Evolutionary conservation across 1,139 yeast species (phyloP).

Genomic region (Yamadazyma pseudoaaseri): DNA sequence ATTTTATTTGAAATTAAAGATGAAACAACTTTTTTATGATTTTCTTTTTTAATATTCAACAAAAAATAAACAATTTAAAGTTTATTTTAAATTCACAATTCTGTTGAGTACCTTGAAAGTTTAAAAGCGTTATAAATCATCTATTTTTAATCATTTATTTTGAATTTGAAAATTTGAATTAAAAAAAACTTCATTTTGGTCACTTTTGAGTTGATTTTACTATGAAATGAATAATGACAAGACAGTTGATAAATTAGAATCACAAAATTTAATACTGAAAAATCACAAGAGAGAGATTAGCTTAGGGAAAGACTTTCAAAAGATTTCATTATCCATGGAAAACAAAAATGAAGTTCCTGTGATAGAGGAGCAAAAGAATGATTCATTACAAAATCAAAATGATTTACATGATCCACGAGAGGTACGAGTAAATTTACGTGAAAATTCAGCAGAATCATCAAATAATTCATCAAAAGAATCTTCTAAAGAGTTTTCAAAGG

Average conservation of each 20-base stretch:
- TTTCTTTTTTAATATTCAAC: slow-evolving; percentile 2
- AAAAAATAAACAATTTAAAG: slow-evolving; percentile 1
- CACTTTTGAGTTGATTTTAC: neutral
- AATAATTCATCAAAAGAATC: neutral
- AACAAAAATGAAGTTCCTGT: neutral
- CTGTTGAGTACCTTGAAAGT: neutral
- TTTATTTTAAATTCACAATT: neutral
- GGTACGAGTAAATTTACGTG: too few species aligned
- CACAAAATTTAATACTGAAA: slow-evolving; percentile 10
- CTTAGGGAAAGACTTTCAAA: neutral
- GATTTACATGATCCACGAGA: neutral
- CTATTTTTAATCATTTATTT: slow-evolving; percentile 1
- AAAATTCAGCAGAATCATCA: too few species aligned
- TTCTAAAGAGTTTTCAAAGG: neutral
- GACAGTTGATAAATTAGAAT: slow-evolving; percentile 3
- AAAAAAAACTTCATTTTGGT: too few species aligned
- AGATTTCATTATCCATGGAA: neutral
- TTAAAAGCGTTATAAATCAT: neutral
- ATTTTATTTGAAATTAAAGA: slow-evolving; percentile 3
- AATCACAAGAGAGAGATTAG: neutral
- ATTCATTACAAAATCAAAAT: neutral
- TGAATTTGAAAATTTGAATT: neutral
- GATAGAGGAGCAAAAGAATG: neutral
- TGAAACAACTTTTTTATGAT: slow-evolving; percentile 4
- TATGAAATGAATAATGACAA: slow-evolving; percentile 7